Percentiles rank a stretch among this genome's conserved stretches.
These are phyloP conservation scores for Paramecium biaurelia DNA, from an alignment of 73 alveolate species.

Conservation along the genomic window DNA sequence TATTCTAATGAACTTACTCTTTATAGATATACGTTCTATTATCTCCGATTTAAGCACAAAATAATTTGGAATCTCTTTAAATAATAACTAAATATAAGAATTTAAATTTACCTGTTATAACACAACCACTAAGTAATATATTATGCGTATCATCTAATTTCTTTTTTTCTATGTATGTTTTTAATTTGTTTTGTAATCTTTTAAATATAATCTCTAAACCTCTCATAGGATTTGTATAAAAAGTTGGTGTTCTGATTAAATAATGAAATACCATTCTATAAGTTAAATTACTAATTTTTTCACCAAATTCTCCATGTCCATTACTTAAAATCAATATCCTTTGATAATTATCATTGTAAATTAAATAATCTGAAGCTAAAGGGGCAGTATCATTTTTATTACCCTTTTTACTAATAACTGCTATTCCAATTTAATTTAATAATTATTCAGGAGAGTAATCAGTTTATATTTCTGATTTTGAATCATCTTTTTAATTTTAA, in stretches of 20 bases:
- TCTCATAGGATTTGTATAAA: slow-evolving; percentile 11
- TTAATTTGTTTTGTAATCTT: not conserved
- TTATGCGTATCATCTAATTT: slow-evolving; percentile 23
- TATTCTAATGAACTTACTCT: not conserved
- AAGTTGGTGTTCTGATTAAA: not conserved
- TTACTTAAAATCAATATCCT: not conserved
- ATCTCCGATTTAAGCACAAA: slow-evolving; percentile 1
- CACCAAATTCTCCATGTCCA: slow-evolving; percentile 58
- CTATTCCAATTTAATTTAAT: slow-evolving; percentile 14
- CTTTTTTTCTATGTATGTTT: not conserved
- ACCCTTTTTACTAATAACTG: not conserved
- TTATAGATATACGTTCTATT: not conserved
- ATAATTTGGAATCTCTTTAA: not conserved
- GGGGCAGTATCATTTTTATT: slow-evolving; percentile 25
- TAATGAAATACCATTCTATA: slow-evolving; percentile 40
- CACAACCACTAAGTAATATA: slow-evolving; percentile 30
- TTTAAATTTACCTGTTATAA: not conserved
- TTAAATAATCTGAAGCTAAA: not conserved
- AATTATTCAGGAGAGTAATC: slow-evolving; percentile 26
- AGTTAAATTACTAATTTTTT: not conserved
- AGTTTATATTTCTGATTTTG: not conserved
- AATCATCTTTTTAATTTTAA: not conserved
- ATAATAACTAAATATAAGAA: not conserved
- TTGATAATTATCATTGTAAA: slow-evolving; percentile 1
- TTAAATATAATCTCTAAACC: not conserved